These are phyloP conservation scores for Neurospora cerealis DNA, from an alignment of 495 filamentous ascomycete genomes.

Conservation along the genomic window DNA sequence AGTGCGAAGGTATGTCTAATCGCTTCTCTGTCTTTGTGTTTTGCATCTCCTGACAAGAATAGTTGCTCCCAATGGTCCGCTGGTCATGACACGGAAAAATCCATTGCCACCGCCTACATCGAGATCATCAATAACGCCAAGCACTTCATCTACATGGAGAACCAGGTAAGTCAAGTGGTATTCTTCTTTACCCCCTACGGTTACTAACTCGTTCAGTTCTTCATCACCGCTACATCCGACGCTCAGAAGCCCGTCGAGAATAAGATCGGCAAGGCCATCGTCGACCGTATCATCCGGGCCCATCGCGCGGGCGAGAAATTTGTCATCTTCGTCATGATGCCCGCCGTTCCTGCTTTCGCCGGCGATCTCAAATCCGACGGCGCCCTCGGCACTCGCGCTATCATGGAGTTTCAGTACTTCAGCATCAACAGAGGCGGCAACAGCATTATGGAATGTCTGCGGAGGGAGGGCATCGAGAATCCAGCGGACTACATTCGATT, in stretches of 20 bases:
- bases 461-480: conserved; percentile 57
- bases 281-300: conserved; percentile 77
- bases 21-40: not conserved
- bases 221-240: conserved; percentile 80
- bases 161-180: conserved; percentile 43
- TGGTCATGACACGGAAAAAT: conserved; percentile 64
- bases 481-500: conserved; percentile 77
- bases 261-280: conserved; percentile 78
- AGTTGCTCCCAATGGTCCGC: conserved; percentile 66
- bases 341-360: conserved; percentile 81
- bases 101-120: conserved; percentile 82
- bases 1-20: conserved; percentile 28
- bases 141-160: conserved; percentile 92
- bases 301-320: conserved; percentile 61
- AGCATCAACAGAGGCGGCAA: conserved; percentile 79
- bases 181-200: not conserved
- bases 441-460: conserved; percentile 74
- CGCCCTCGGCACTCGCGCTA: conserved; percentile 76
- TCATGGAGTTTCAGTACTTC: conserved; percentile 83
- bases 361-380: conserved; percentile 75
- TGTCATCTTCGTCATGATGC: conserved; percentile 79
- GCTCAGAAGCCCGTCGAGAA: conserved; percentile 74
- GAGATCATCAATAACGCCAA: conserved; percentile 68
- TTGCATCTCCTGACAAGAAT: not conserved
- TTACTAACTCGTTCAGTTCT: conserved; percentile 45